A percentile compares a stretch with the other conserved stretches of the same genome.
Evolutionary conservation across 768 basidiomycete species (phyloP).

Genomic region (Tulasnella sp.): DNA sequence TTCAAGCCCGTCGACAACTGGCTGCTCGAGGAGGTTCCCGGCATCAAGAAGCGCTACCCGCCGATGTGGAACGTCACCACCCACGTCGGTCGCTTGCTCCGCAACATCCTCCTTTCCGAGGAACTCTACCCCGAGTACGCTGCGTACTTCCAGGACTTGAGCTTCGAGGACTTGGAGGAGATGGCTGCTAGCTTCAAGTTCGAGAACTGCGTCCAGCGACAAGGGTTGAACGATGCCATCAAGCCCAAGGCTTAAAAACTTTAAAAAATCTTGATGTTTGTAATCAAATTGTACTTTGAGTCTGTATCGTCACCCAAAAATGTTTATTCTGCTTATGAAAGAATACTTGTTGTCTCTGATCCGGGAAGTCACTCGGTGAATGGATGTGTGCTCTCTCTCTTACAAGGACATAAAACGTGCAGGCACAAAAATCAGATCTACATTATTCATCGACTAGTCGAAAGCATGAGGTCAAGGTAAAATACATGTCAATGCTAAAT

Average conservation of each 20-base stretch:
- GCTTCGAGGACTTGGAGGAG: conserved; percentile 41
- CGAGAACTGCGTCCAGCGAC: conserved; percentile 43
- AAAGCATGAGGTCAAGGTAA: neutral
- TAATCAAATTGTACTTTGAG: neutral
- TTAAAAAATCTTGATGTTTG: neutral
- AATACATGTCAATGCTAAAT: neutral
- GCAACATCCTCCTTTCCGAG: conserved; percentile 42
- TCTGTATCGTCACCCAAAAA: neutral
- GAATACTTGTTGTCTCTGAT: neutral
- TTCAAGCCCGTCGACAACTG: conserved; percentile 39
- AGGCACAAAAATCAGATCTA: neutral
- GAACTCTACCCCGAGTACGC: conserved; percentile 38
- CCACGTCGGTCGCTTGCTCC: conserved; percentile 37
- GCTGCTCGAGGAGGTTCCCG: conserved; percentile 35
- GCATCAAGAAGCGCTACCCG: conserved; percentile 39
- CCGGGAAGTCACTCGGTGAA: too few relatives aligned
- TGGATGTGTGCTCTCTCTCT: too few relatives aligned
- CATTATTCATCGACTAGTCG: neutral
- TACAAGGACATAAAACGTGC: too few relatives aligned
- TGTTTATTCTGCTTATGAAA: neutral
- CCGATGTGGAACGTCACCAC: conserved; percentile 39
- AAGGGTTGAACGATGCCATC: conserved; percentile 37
- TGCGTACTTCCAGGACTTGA: conserved; percentile 40
- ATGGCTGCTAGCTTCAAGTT: conserved; percentile 46
- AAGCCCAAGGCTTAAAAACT: conserved; percentile 16